Evolutionary conservation across 257 asterid genomes (phyloP).

Genomic region (Ajuga chamaepitys): DNA sequence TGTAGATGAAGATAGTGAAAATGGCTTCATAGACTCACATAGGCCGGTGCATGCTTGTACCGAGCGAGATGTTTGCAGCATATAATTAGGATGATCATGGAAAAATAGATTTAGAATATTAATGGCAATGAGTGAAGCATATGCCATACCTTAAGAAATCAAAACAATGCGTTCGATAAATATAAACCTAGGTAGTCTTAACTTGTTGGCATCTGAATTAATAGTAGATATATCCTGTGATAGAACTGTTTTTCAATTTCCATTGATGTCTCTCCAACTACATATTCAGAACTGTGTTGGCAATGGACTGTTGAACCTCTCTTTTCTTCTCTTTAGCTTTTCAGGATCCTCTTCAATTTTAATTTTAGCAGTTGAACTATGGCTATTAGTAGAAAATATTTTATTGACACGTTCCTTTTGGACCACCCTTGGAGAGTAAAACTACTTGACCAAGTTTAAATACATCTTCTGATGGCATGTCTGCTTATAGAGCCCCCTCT

Average conservation of each 20-base stretch:
- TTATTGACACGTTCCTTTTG: not conserved
- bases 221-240: not conserved
- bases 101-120: not conserved
- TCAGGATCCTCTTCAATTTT: constrained; percentile 11
- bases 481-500: not conserved
- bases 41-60: not conserved
- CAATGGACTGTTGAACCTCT: constrained; percentile 8
- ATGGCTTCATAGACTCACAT: not conserved
- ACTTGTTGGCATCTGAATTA: constrained; percentile 9
- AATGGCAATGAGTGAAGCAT: not conserved
- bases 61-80: not conserved
- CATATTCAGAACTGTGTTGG: not conserved
- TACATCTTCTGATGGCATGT: not conserved
- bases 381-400: not conserved
- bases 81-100: not conserved
- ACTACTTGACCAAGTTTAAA: not conserved
- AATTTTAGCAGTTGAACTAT: not conserved
- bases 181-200: not conserved
- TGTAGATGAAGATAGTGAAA: not conserved
- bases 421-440: not conserved
- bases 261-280: constrained; percentile 1
- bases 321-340: constrained; percentile 7
- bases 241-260: not conserved
- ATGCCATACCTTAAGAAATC: not conserved
- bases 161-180: not conserved